phyloP scores from a whole-genome alignment of 2,329 filamentous ascomycete genomes.

The Apiospora phragmitis region DNA sequence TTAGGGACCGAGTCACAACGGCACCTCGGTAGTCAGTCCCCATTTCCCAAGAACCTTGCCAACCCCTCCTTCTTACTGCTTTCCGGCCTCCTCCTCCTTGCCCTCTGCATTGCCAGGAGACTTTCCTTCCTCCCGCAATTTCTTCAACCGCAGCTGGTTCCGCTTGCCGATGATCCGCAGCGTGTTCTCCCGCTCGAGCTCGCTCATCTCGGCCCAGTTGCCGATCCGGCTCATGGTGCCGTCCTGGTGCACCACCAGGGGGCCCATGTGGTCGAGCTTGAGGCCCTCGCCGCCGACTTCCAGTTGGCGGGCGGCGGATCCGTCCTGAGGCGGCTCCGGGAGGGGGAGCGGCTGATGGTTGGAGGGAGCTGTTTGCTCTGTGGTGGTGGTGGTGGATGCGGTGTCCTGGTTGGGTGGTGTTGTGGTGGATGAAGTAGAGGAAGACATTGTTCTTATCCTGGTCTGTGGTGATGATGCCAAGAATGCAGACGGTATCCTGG shows the following conservation, averaged over 20 bases:
- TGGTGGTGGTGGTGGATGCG: not conserved
- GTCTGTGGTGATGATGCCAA: not conserved
- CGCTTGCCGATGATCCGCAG: slow-evolving; percentile 66
- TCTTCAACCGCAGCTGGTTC: slow-evolving; percentile 62
- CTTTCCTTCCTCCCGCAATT: slow-evolving; percentile 39
- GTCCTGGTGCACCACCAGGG: slow-evolving; percentile 72
- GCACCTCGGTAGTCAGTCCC: not conserved
- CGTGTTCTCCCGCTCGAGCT: slow-evolving; percentile 66
- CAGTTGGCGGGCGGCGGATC: slow-evolving; percentile 19
- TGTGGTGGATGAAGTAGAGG: not conserved
- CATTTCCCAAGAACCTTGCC: too few species aligned
- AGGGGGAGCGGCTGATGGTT: slow-evolving; percentile 14
- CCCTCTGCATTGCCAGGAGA: not conserved
- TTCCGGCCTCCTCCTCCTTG: not conserved
- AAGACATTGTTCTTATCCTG: not conserved
- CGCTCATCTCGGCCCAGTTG: slow-evolving; percentile 74
- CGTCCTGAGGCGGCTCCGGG: slow-evolving; percentile 21
- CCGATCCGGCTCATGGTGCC: slow-evolving; percentile 69
- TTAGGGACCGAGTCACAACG: not conserved
- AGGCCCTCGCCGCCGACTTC: slow-evolving; percentile 44
- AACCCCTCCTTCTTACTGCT: not conserved
- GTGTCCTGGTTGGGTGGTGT: not conserved
- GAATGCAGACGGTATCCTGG: not conserved
- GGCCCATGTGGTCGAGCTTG: slow-evolving; percentile 68
- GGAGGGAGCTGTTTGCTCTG: not conserved